Evolutionary conservation across 148 eudicot genomes (phyloP), one percentile per base, ranked within the genome.

Genomic region (Talinum fruticosum): DNA sequence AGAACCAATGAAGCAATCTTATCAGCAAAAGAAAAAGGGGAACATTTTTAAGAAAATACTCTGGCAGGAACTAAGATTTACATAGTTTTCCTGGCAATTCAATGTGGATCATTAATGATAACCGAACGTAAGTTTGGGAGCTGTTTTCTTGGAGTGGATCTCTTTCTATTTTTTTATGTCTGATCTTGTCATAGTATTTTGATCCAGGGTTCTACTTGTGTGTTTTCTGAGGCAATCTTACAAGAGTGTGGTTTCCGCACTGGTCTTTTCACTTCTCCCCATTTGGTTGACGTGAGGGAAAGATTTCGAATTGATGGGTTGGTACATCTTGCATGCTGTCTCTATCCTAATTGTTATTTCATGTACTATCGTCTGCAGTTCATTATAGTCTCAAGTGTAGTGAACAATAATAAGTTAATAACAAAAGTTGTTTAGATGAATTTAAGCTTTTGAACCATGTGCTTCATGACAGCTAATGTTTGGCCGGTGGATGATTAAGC

Each of bases 251-350:
- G 97, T 78, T 89, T 91, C 24, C 88, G 78, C 75, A 93, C 97
- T 81, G 97, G 97, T 79, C 91, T 93, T 71, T 93, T 93, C 80
- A 91, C 90, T 33, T 93, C 97, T 21, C 97, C 97, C 64, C 97
- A 93, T 85, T 81, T 93, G 61, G 91, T 90, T 72, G 98, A 93
- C 76, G 93, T 91, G 84, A 86, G 90, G 84, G 98, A 93, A 83
- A 88, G 98, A 89, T 93, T 91, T 82, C 93, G 98, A 67, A 79
- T 93, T 15, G 86, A 93, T 82, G 98, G 98, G 98, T 93, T 24
- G 84, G 96, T 86, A 38, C 81, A 72, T 61, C 49, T n/a, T 47
- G 34, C 47, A 36, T 44, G 70, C 74, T 38, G 29, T 69, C 45
- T 66, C 65, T 54, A 51, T 15, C 41, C 24, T 57, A 47, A 49